Base-by-base conservation (phyloP, 345 rosid species). In the Anacardium occidentale region DNA sequence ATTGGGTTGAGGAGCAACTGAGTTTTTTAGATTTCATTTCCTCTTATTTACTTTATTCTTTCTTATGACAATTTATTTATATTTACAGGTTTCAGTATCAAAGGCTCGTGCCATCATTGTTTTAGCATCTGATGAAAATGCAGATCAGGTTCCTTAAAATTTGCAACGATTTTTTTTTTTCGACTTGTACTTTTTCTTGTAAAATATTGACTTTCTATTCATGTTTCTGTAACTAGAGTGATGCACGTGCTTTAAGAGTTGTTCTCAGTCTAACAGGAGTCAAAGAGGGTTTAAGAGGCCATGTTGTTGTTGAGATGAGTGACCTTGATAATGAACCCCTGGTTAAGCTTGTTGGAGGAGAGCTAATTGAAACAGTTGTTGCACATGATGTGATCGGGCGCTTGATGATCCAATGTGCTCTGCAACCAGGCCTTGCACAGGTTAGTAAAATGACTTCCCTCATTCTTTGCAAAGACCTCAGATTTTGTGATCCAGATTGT, bases 381-480 rank as follows among this genome's bases (percentile, higher is more conserved):
- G 96, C 98, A 7, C 97, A 93, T 84, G 98, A 91, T 84, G 98
- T 93, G 82, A 93, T 93, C 60, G 97, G 96, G 21, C 94, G 97
- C 63, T 85, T 93, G 79, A 93, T 93, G 98, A 93, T 93, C 72
- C 98, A 93, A 71, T 89, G 97, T 72, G 96, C 98, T 76, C 78
- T 91, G 67, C 96, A 91, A 77, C 98, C 96, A 18, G 98, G 98
- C 18, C 92, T 93, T 62, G 98, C 98, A n/a, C 97, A 87, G 90
- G 94, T 91, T 80, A 72, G 52, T 42, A 32, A 47, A 26, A 48
- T 52, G 60, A 77, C 69, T 73, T 18, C 37, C 22, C 4, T 71
- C 68, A 12, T 25, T 44, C 24, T 62, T 66, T 51, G 69, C n/a
- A 64, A 17, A 50, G 4, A 4, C 65, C 45, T 18, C 73, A 37